These are phyloP conservation scores for Paracoccidioides brasiliensis DNA, from an alignment of 2,329 filamentous ascomycete species.

Conservation along the genomic window DNA sequence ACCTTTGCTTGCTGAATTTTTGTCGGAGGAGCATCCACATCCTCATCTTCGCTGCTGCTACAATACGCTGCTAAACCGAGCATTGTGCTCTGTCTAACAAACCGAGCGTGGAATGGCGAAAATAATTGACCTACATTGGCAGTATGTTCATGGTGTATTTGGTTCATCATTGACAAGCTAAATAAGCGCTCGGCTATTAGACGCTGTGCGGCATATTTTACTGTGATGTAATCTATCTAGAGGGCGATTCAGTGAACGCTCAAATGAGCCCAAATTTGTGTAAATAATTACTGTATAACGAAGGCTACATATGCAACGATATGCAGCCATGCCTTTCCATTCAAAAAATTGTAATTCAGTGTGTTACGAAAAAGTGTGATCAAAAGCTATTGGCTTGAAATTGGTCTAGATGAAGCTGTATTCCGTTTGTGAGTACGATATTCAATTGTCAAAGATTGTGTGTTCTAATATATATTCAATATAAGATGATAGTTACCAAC, in stretches of 20 bases:
- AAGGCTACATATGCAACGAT: neutral
- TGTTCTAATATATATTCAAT: too few relatives aligned
- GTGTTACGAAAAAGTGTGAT: neutral
- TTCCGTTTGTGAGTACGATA: too few relatives aligned
- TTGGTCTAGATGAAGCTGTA: too few relatives aligned
- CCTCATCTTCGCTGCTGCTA: conserved; percentile 35
- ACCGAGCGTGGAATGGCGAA: neutral
- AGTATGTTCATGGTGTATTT: neutral
- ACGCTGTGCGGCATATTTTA: too few relatives aligned
- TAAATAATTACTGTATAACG: too few relatives aligned
- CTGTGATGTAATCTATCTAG: too few relatives aligned
- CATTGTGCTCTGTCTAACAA: conserved; percentile 16
- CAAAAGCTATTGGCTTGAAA: too few relatives aligned
- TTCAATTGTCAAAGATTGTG: too few relatives aligned
- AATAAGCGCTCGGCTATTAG: neutral
- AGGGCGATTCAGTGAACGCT: neutral
- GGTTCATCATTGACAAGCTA: too few relatives aligned
- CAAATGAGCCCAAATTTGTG: neutral
- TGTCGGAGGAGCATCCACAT: neutral
- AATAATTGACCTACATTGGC: neutral
- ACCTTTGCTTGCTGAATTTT: conserved; percentile 8
- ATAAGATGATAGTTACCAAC: too few relatives aligned
- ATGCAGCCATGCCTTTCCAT: neutral
- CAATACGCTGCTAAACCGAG: conserved; percentile 31
- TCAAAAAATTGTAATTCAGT: neutral